phyloP scores from a whole-genome alignment of 2,329 filamentous ascomycete species.

The Exophiala phaeomuriformis region DNA sequence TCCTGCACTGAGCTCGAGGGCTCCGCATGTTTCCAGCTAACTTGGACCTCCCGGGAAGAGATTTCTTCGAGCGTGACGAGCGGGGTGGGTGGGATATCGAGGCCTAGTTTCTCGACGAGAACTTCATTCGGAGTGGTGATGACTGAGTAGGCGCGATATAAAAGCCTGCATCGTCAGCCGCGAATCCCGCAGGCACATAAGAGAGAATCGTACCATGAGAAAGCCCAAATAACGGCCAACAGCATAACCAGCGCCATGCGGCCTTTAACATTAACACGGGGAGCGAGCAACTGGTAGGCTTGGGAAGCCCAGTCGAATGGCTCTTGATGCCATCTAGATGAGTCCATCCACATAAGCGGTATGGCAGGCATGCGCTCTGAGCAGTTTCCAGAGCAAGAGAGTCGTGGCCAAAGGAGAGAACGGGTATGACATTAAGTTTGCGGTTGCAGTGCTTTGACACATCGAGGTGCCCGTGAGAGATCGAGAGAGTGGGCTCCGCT shows the following conservation, averaged over 20 bases:
- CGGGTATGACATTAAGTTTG: not conserved
- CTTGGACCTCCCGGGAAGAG: slow-evolving; percentile 73
- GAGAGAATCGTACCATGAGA: slow-evolving; percentile 39
- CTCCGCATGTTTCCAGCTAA: slow-evolving; percentile 80
- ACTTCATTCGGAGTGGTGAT: slow-evolving; percentile 85
- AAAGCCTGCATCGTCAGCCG: slow-evolving; percentile 53
- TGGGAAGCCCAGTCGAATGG: slow-evolving; percentile 40
- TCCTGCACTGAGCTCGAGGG: slow-evolving; percentile 64
- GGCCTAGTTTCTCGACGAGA: slow-evolving; percentile 80
- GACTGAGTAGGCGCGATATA: slow-evolving; percentile 79
- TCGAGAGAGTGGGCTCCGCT: not conserved
- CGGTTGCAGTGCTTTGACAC: not conserved
- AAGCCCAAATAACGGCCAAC: slow-evolving; percentile 42
- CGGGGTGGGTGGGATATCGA: slow-evolving; percentile 86
- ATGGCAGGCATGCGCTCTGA: slow-evolving; percentile 25
- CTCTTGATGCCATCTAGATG: slow-evolving; percentile 40
- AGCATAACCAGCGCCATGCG: slow-evolving; percentile 45
- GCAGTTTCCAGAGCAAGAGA: not conserved
- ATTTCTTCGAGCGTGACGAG: slow-evolving; percentile 87
- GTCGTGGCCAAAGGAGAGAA: not conserved
- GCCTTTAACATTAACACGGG: slow-evolving; percentile 42
- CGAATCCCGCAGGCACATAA: not conserved
- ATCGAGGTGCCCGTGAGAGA: not conserved
- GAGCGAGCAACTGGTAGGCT: slow-evolving; percentile 41
- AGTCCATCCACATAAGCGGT: slow-evolving; percentile 28